Evolutionary conservation across 768 basidiomycete genomes (phyloP).

Genomic region (Termitomyces sp.): DNA sequence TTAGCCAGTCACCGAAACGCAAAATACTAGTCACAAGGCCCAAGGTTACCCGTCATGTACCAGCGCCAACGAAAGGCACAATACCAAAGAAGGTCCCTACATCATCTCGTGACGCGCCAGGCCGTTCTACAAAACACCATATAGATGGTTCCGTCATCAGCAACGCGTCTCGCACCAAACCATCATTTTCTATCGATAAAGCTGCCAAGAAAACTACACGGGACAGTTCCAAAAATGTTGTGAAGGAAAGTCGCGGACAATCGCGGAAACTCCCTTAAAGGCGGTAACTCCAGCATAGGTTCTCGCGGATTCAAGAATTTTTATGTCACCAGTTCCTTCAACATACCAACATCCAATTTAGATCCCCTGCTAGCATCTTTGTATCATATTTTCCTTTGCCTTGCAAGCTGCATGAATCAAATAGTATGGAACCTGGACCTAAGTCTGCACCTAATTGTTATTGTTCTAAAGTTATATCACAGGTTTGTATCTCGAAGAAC

Average conservation of each 20-base stretch:
- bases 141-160: background rate
- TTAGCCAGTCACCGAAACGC: slow-evolving; percentile 16
- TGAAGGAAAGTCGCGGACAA: background rate
- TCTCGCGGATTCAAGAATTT: slow-evolving; percentile 2
- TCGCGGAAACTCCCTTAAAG: background rate
- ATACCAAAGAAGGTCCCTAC: slow-evolving; percentile 11
- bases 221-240: background rate
- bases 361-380: slow-evolving; percentile 1
- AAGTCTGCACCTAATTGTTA: background rate
- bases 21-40: slow-evolving; percentile 9
- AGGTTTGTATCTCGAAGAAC: background rate
- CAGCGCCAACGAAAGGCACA: background rate
- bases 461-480: background rate
- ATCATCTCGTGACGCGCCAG: slow-evolving; percentile 4
- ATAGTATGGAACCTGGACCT: background rate
- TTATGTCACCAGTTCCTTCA: background rate
- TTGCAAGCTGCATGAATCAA: background rate
- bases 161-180: slow-evolving; percentile 1
- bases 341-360: background rate
- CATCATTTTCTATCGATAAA: background rate
- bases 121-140: background rate
- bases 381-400: slow-evolving; percentile 2
- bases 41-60: slow-evolving; percentile 13
- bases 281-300: slow-evolving; percentile 2
- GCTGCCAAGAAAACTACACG: background rate